phyloP scores from a whole-genome alignment of 108 stramenopile genomes.

The Cylindrotheca fusiformis region DNA sequence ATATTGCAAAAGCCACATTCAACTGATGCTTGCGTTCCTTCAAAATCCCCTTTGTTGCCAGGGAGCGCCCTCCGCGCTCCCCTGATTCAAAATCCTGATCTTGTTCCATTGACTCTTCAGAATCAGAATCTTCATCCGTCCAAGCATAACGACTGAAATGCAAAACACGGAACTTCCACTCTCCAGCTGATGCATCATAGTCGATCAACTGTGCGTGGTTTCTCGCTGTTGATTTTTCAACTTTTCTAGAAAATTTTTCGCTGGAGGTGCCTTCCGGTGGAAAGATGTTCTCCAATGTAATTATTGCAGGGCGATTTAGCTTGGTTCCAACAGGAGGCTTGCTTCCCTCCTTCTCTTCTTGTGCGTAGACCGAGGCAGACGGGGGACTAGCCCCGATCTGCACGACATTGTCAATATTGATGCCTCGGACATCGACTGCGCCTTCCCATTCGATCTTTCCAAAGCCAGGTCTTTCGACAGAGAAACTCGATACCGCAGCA shows the following conservation, averaged over 20 bases:
- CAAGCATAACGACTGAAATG: conserved; percentile 95
- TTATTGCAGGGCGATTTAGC: conserved; percentile 87
- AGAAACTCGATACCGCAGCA: conserved; percentile 80
- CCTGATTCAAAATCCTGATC: conserved; percentile 48
- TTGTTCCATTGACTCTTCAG: conserved; percentile 54
- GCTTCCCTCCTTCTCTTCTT: conserved; percentile 60
- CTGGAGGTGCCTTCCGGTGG: conserved; percentile 58
- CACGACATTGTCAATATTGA: conserved; percentile 78
- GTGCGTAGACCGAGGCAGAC: conserved; percentile 85
- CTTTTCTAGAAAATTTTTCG: conserved; percentile 55
- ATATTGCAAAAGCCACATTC: conserved; percentile 14
- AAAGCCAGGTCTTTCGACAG: conserved; percentile 60
- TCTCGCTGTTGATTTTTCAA: conserved; percentile 53
- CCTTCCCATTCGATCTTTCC: conserved; percentile 93
- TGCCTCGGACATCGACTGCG: conserved; percentile 85
- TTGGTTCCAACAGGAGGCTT: conserved; percentile 85
- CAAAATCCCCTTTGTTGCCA: too few species aligned
- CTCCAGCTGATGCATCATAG: conserved; percentile 69
- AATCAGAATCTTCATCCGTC: conserved; percentile 64
- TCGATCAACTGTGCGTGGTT: conserved; percentile 82
- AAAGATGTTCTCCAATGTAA: conserved; percentile 74
- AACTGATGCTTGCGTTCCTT: not conserved
- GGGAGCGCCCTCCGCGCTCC: conserved; percentile 64
- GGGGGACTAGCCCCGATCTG: conserved; percentile 60
- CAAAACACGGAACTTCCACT: conserved; percentile 87